A percentile compares a stretch with the other conserved stretches of the same genome.
Conservation (phyloP, 352 stramenopile genomes). For the Globisporangium takayamanum region DNA sequence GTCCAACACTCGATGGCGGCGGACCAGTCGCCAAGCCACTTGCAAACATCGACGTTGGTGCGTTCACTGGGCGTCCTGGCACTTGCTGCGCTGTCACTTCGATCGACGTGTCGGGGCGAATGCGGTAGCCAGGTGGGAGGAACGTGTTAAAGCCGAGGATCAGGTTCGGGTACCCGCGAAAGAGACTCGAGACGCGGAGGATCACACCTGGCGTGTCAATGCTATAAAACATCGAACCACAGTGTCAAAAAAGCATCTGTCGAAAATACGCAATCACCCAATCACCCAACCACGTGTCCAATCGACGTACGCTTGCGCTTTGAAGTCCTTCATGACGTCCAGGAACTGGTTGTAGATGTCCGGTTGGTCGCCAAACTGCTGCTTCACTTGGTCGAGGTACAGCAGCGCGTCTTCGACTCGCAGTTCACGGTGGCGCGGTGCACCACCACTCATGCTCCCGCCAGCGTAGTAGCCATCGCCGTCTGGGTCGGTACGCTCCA, state of each 20-base stretch:
- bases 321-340: conserved; percentile 99
- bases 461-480: conserved; percentile 27
- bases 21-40: conserved; percentile 19
- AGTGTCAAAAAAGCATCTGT: not conserved
- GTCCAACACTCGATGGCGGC: conserved; percentile 30
- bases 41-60: conserved; percentile 18
- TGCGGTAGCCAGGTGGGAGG: conserved; percentile 91
- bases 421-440: conserved; percentile 64
- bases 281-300: not conserved
- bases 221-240: conserved; percentile 15
- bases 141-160: conserved; percentile 99
- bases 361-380: conserved; percentile 98
- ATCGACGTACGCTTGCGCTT: conserved; percentile 85
- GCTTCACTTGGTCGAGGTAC: conserved; percentile 99
- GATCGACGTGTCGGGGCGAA: conserved; percentile 78
- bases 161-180: conserved; percentile 97
- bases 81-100: conserved; percentile 71
- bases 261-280: not conserved
- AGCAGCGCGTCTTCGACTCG: conserved; percentile 98
- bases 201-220: conserved; percentile 99
- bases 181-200: conserved; percentile 95
- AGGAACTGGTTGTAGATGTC: conserved; percentile 99
- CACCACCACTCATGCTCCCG: conserved; percentile 14
- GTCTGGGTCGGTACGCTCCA: conserved; percentile 41
- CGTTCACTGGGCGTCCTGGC: conserved; percentile 21